Conservation (phyloP, 1,284 basidiomycete species). For the Boletus putidus region DNA sequence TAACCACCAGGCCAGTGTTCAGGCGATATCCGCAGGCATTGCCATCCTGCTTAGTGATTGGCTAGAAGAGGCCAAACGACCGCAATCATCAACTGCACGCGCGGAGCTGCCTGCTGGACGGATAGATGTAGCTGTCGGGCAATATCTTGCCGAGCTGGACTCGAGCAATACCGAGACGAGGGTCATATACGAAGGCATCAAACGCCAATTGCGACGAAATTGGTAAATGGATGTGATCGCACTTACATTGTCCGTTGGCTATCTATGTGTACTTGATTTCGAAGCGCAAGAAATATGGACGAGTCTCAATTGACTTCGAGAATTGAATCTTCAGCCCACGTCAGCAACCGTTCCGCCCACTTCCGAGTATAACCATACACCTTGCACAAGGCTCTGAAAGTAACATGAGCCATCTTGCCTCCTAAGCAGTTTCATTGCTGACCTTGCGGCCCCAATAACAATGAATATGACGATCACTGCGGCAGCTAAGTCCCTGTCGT, state of each 20-base stretch:
- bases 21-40: constrained; percentile 76
- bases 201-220: constrained; percentile 63
- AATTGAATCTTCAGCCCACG: constrained; percentile 75
- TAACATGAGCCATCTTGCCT: constrained; percentile 17
- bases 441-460: constrained; percentile 64
- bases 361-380: constrained; percentile 66
- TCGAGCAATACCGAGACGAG: constrained; percentile 59
- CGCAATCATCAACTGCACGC: constrained; percentile 55
- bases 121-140: constrained; percentile 66
- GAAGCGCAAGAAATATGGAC: constrained; percentile 3
- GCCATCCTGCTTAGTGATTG: constrained; percentile 73
- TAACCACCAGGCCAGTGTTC: constrained; percentile 73
- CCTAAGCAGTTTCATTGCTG: constrained; percentile 23
- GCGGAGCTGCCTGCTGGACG: constrained; percentile 72
- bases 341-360: constrained; percentile 58
- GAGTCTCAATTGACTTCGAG: constrained; percentile 62
- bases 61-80: constrained; percentile 69
- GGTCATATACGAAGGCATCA: constrained; percentile 62
- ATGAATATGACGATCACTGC: constrained; percentile 64
- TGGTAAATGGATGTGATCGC: constrained; percentile 46
- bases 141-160: constrained; percentile 69
- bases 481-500: constrained; percentile 60
- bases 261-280: constrained; percentile 25
- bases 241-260: constrained; percentile 9
- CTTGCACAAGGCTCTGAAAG: constrained; percentile 60